phyloP scores from a whole-genome alignment of 768 basidiomycete species.

The Kwoniella pini region DNA sequence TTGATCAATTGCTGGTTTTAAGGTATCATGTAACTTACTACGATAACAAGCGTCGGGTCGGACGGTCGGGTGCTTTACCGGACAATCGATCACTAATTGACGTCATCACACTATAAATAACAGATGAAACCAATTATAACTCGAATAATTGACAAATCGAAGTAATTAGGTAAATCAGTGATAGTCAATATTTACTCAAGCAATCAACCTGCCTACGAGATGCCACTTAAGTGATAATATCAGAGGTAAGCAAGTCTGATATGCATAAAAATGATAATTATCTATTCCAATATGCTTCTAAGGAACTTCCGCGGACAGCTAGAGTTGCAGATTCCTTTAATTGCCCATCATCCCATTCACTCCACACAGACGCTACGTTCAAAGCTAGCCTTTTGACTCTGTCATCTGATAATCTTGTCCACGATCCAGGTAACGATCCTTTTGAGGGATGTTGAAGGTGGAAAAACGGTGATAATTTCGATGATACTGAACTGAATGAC shows the following conservation, averaged over 20 bases:
- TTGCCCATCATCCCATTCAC: constrained; percentile 31
- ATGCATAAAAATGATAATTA: too few species aligned
- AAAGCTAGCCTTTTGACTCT: constrained; percentile 64
- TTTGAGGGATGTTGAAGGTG: constrained; percentile 71
- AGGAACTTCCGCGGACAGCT: constrained; percentile 10
- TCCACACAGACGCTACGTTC: constrained; percentile 59
- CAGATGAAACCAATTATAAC: too few species aligned
- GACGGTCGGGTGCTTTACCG: not conserved
- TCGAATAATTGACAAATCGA: too few species aligned
- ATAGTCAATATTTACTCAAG: too few species aligned
- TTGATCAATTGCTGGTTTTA: too few species aligned
- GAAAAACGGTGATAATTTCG: constrained; percentile 78
- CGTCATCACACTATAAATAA: not conserved
- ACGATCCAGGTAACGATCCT: constrained; percentile 76
- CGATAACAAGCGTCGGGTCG: too few species aligned
- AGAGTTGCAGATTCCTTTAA: constrained; percentile 18
- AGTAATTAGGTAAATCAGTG: too few species aligned
- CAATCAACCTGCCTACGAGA: too few species aligned
- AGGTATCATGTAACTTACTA: too few species aligned
- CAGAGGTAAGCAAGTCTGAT: too few species aligned
- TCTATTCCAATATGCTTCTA: constrained; percentile 15
- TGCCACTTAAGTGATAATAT: too few species aligned
- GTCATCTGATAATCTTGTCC: constrained; percentile 60
- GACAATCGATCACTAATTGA: constrained; percentile 6
- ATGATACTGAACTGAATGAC: constrained; percentile 61